Percentiles rank a stretch among this genome's conserved stretches.
Conservation (phyloP, 441 rosid genomes). For the Lagerstroemia fauriei region DNA sequence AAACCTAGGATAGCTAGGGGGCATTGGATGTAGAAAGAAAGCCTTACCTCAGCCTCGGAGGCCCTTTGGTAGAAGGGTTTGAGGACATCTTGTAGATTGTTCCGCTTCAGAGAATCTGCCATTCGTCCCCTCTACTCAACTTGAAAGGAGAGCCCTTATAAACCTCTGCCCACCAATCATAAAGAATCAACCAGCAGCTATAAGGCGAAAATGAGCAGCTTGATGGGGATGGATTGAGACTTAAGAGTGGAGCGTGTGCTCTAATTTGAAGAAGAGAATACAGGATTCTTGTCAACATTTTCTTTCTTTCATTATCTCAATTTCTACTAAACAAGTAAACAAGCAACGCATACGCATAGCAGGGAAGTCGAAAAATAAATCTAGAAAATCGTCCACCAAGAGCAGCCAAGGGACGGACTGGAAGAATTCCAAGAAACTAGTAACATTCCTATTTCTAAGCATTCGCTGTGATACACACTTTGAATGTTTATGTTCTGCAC, state of each 20-base stretch:
- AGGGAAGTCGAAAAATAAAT: neutral
- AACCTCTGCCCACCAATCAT: neutral
- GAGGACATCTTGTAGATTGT: slow-evolving; percentile 39
- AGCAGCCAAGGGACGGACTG: neutral
- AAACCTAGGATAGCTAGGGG: neutral
- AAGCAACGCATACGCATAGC: no score
- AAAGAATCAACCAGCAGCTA: no score
- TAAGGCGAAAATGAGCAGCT: no score
- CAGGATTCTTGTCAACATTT: no score
- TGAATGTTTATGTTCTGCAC: no score
- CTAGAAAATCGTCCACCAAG: neutral
- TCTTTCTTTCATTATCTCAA: no score
- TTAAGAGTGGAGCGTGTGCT: no score
- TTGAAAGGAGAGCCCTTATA: neutral
- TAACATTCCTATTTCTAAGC: neutral
- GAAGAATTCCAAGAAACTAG: neutral
- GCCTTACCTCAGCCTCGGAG: slow-evolving; percentile 64
- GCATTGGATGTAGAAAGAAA: neutral
- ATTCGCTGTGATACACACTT: neutral
- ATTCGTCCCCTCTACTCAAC: slow-evolving; percentile 13
- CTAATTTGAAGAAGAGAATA: no score
- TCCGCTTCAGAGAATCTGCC: slow-evolving; percentile 26
- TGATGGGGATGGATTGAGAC: no score
- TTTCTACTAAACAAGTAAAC: no score
- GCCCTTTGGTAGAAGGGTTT: slow-evolving; percentile 67